Base-by-base conservation (phyloP, 768 basidiomycete genomes). In the Rhizopogon sp. region DNA sequence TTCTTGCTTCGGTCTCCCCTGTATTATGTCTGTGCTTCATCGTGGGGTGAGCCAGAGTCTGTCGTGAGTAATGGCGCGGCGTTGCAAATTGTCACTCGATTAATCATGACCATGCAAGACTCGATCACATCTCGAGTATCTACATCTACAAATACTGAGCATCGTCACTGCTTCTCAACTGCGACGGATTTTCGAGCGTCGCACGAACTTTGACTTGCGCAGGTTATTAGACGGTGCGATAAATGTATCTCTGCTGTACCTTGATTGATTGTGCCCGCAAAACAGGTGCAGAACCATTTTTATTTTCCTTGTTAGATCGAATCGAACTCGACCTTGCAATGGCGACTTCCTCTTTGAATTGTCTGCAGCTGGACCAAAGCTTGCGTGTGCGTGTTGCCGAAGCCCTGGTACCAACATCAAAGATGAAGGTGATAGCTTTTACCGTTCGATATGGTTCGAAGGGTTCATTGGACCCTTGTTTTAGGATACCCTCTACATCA, bases 21-120 rank as follows among this genome's bases (percentile, higher is more conserved):
- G 17, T 98, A 98, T 70, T 91, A 95, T 64, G 93, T 87, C 29
- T 95, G 90, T 58, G 86, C 85, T 11, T 94, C 93, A 20, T 84
- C 88, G 10, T 96, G 92, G 91, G 90, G 90, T 11, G 97, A 98
- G 70, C 96, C 97, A 0, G 97, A 98, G 71, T 91, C 89, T 57
- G 87, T 98, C 59, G 95, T 98, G 73, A 73, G 92, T 76, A 50
- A 11, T 33, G 16, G 20, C n/a, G 29, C 20, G 39, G 45, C 55
- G 37, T 16, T 41, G 16, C 14, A 20, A 25, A 28, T 28, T 7
- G 43, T 35, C 35, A 25, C 25, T 47, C 51, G 44, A 49, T 51
- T 55, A 44, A 60, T 58, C 62, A 57, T 75, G 64, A 72, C 63
- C 74, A 87, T 85, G 81, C 54, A 85, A 98, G 96, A 87, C 89